Conservation (phyloP, 768 basidiomycete genomes). For the Agaricus sinodeliciosus region DNA sequence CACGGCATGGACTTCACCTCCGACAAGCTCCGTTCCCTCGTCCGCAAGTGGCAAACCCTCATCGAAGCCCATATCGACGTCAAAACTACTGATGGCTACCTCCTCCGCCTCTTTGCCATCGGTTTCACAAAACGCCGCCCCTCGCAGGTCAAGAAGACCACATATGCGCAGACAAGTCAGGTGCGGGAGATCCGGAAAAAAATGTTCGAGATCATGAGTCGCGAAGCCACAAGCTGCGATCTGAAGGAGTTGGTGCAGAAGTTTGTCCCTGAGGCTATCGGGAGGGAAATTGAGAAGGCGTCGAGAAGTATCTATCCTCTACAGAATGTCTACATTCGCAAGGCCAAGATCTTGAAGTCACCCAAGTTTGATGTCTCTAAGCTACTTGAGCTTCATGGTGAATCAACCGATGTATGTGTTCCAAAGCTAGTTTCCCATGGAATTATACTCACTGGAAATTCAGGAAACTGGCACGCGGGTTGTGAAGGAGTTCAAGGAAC, state of each 20-base stretch:
- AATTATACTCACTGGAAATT: slow-evolving; percentile 6
- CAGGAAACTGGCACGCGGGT: slow-evolving; percentile 95
- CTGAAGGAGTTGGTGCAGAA: slow-evolving; percentile 98
- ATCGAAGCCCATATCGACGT: slow-evolving; percentile 99
- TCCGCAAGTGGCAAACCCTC: slow-evolving; percentile 99
- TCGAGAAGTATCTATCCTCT: slow-evolving; percentile 94
- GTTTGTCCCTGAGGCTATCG: slow-evolving; percentile 98
- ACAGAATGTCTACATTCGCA: slow-evolving; percentile 98
- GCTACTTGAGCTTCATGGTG: slow-evolving; percentile 94
- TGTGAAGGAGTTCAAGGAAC: slow-evolving; percentile 97
- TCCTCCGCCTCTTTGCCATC: slow-evolving; percentile 97
- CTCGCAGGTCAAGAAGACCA: slow-evolving; percentile 97
- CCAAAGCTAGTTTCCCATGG: slow-evolving; percentile 10
- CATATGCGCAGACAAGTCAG: slow-evolving; percentile 93
- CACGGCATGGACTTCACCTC: slow-evolving; percentile 99
- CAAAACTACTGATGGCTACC: slow-evolving; percentile 98
- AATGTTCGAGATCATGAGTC: slow-evolving; percentile 99
- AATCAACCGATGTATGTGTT: slow-evolving; percentile 83
- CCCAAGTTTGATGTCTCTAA: slow-evolving; percentile 96
- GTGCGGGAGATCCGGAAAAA: slow-evolving; percentile 97
- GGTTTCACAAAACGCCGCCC: slow-evolving; percentile 98
- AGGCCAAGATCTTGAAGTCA: slow-evolving; percentile 98
- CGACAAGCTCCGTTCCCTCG: slow-evolving; percentile 98
- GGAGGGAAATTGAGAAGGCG: slow-evolving; percentile 99
- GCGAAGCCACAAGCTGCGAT: slow-evolving; percentile 92